Conservation (phyloP, 2,329 filamentous ascomycete genomes). For the Penicillium expansum region DNA sequence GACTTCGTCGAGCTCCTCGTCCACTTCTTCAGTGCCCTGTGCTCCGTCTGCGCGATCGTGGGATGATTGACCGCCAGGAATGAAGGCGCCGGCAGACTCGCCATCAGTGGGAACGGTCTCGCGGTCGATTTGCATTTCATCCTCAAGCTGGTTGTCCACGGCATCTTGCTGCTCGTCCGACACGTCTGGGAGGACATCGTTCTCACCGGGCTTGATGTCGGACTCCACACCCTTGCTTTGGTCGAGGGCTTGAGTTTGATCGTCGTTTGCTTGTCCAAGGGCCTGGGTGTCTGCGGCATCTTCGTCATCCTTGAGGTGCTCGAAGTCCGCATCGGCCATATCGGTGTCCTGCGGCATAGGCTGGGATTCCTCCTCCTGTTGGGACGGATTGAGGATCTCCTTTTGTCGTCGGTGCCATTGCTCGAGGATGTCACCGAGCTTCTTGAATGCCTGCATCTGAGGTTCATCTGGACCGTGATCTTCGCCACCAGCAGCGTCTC, state of each 20-base stretch:
- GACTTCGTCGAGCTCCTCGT: conserved; percentile 48
- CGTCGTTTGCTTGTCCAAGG: conserved; percentile 80
- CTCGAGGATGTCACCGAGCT: conserved; percentile 88
- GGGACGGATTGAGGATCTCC: conserved; percentile 67
- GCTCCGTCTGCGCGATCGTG: conserved; percentile 28
- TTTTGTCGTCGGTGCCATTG: conserved; percentile 86
- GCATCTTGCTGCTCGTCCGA: conserved; percentile 39
- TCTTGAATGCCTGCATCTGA: conserved; percentile 77
- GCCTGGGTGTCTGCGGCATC: conserved; percentile 84
- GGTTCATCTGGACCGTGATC: conserved; percentile 38
- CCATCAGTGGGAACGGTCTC: conserved; percentile 36
- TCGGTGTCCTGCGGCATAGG: conserved; percentile 63
- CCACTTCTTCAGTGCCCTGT: conserved; percentile 43
- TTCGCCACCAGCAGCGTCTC: conserved; percentile 38
- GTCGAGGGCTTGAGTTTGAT: conserved; percentile 81
- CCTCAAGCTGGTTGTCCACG: conserved; percentile 49
- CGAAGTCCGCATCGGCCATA: conserved; percentile 78
- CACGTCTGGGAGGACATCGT: conserved; percentile 57
- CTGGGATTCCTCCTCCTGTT: conserved; percentile 54
- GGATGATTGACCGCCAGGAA: conserved; percentile 48
- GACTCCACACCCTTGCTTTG: conserved; percentile 83
- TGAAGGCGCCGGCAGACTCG: conserved; percentile 50
- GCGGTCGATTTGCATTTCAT: conserved; percentile 44
- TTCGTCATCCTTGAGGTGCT: conserved; percentile 85
- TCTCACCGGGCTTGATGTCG: conserved; percentile 55